Conservation (phyloP, 106 monocot genomes). For the Allium cepa region DNA sequence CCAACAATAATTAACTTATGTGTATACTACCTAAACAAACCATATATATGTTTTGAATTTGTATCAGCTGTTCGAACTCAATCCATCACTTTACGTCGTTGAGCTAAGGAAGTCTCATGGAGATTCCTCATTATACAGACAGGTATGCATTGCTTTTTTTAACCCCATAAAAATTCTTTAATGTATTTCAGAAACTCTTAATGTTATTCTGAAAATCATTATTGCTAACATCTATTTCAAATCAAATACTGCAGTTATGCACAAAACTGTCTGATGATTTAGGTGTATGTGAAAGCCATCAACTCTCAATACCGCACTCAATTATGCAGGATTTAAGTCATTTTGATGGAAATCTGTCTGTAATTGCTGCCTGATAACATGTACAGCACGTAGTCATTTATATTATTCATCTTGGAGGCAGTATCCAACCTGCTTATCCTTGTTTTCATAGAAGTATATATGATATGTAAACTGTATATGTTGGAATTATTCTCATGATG, state of each 20-base stretch:
- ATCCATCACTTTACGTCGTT: conserved; percentile 73
- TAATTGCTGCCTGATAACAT: conserved; percentile 17
- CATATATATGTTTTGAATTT: background rate
- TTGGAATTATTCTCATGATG: too few relatives aligned
- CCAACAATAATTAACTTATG: background rate
- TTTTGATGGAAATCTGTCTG: conserved; percentile 24
- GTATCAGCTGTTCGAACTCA: conserved; percentile 68
- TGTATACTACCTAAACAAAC: background rate
- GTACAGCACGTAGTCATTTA: background rate
- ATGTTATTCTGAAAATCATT: background rate
- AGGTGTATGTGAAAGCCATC: conserved; percentile 36
- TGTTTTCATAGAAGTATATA: background rate
- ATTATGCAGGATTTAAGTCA: conserved; percentile 15
- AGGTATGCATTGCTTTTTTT: conserved; percentile 23
- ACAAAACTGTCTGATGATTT: conserved; percentile 52
- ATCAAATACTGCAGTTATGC: conserved; percentile 40
- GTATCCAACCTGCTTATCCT: background rate
- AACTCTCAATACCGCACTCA: conserved; percentile 22
- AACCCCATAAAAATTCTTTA: background rate
- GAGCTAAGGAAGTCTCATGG: conserved; percentile 68
- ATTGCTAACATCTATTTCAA: background rate
- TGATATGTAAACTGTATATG: conserved; percentile 1
- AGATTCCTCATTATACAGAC: conserved; percentile 60
- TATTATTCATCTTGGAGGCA: background rate
- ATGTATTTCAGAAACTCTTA: background rate